Percentiles rank a stretch among this genome's conserved stretches.
These are phyloP conservation scores for Calonectria pauciramosa DNA, from an alignment of 2,329 filamentous ascomycete genomes.

Conservation along the genomic window DNA sequence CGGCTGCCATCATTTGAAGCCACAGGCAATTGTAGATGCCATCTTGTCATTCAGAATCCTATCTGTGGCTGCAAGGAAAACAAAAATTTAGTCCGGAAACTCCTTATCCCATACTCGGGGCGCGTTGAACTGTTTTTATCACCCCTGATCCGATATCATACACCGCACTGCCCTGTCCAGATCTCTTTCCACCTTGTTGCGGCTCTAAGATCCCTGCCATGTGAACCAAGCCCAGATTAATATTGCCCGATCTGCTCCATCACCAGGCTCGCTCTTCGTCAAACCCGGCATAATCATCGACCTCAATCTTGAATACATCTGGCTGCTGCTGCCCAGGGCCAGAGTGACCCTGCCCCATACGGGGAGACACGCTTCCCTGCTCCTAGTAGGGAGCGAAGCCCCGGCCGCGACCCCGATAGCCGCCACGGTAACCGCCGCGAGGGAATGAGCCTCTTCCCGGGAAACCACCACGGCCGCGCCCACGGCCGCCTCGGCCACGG, in stretches of 20 bases:
- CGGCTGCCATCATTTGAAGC: background rate
- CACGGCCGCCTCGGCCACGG: conserved; percentile 78
- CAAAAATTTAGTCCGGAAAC: conserved; percentile 38
- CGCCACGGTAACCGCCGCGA: conserved; percentile 58
- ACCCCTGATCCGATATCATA: conserved; percentile 37
- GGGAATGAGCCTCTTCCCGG: conserved; percentile 67
- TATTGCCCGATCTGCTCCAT: background rate
- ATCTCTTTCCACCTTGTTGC: conserved; percentile 40
- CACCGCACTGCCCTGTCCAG: conserved; percentile 30
- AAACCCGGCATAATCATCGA: conserved; percentile 39
- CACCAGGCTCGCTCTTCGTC: conserved; percentile 18
- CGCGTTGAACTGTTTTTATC: conserved; percentile 33
- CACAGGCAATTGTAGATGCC: background rate
- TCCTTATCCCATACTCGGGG: conserved; percentile 37
- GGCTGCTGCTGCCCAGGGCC: conserved; percentile 37
- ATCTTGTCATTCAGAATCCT: conserved; percentile 17
- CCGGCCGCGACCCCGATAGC: conserved; percentile 76
- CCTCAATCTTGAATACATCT: conserved; percentile 42
- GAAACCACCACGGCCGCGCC: conserved; percentile 65
- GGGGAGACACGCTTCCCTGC: conserved; percentile 48
- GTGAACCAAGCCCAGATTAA: conserved; percentile 23
- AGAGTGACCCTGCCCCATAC: conserved; percentile 27
- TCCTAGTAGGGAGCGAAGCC: conserved; percentile 76
- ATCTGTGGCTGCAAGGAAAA: conserved; percentile 27
- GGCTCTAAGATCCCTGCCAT: conserved; percentile 24